These are phyloP conservation scores for Cyberlindnera bimundalis DNA, from an alignment of 805 yeast species.

Conservation along the genomic window DNA sequence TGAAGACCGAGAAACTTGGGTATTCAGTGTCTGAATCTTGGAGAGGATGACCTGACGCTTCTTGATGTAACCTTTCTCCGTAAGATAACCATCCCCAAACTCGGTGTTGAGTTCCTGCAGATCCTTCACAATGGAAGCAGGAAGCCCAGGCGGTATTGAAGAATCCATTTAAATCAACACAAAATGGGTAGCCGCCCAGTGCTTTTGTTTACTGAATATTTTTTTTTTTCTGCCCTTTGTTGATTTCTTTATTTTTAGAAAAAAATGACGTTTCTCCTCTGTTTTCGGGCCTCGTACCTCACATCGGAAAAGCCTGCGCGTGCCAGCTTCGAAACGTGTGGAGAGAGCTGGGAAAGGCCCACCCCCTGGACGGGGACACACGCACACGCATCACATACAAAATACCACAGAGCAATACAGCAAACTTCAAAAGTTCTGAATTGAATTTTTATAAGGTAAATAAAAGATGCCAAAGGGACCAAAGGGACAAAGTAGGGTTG, in stretches of 20 bases:
- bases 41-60: conserved; percentile 45
- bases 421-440: too few relatives aligned
- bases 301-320: background rate
- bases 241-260: background rate
- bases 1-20: conserved; percentile 8
- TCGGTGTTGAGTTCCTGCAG: conserved; percentile 45
- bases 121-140: conserved; percentile 17
- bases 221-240: background rate
- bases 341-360: background rate
- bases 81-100: conserved; percentile 64
- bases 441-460: too few relatives aligned
- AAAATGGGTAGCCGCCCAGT: too few relatives aligned
- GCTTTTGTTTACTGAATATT: too few relatives aligned
- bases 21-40: background rate
- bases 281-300: background rate
- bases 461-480: too few relatives aligned
- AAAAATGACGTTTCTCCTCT: background rate
- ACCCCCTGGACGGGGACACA: too few relatives aligned
- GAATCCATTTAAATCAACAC: conserved; percentile 26
- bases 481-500: background rate
- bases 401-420: too few relatives aligned
- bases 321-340: too few relatives aligned
- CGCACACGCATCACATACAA: background rate
- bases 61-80: conserved; percentile 68
- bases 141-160: conserved; percentile 24